These are phyloP conservation scores for Verticillium nonalfalfae DNA, from an alignment of 2,329 filamentous ascomycete species.

Conservation along the genomic window DNA sequence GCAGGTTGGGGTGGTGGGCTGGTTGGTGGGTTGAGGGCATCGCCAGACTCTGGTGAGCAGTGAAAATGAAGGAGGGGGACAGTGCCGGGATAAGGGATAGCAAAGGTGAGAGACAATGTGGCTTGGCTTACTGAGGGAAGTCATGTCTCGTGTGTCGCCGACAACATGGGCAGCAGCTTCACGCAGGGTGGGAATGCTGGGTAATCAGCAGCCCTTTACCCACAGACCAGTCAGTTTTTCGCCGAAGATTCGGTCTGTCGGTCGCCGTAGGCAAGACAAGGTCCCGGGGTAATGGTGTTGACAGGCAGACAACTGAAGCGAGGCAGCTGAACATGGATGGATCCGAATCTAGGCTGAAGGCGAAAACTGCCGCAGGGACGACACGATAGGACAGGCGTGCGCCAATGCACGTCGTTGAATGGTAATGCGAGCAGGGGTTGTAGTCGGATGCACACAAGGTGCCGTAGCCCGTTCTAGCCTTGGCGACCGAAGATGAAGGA, in stretches of 20 bases:
- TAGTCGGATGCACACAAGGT: background rate
- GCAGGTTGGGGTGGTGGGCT: background rate
- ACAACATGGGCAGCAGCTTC: background rate
- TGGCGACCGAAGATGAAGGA: background rate
- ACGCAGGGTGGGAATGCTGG: background rate
- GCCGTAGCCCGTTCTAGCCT: background rate
- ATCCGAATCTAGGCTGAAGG: background rate
- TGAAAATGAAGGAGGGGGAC: background rate
- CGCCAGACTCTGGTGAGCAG: background rate
- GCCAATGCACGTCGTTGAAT: background rate
- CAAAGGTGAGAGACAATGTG: background rate
- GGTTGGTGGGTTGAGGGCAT: conserved; percentile 1
- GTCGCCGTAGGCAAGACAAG: background rate
- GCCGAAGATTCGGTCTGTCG: background rate
- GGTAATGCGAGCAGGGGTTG: background rate
- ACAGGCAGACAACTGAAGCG: background rate
- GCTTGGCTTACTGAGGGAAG: conserved; percentile 12
- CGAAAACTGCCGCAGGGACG: background rate
- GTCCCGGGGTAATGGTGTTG: background rate
- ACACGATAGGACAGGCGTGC: background rate
- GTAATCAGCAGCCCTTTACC: background rate
- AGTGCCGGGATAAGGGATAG: background rate
- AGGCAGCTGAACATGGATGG: background rate
- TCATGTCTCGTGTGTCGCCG: conserved; percentile 8
- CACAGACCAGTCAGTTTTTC: background rate